A percentile compares a stretch with the other conserved stretches of the same genome.
phyloP scores from a whole-genome alignment of 371 early-diverging fungal genomes.

The Mortierella polycephala region DNA sequence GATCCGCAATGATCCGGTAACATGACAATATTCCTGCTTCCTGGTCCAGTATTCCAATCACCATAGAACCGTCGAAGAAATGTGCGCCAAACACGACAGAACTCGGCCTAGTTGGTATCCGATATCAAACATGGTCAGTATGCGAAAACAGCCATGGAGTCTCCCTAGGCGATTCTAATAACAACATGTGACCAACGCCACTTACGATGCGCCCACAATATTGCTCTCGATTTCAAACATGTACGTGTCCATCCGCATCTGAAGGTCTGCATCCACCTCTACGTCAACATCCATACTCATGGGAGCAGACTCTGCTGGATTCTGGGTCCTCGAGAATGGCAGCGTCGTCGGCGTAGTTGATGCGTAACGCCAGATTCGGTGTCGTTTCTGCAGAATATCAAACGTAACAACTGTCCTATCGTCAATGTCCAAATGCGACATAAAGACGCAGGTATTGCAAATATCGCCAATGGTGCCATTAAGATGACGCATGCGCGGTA shows the following conservation, averaged over 20 bases:
- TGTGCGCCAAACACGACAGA: slow-evolving; percentile 22
- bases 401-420: slow-evolving; percentile 42
- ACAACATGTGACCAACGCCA: neutral
- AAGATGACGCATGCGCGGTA: slow-evolving; percentile 24
- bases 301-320: slow-evolving; percentile 15
- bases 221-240: slow-evolving; percentile 55
- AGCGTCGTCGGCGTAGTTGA: slow-evolving; percentile 17
- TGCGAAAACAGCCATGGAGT: neutral
- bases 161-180: neutral
- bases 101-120: slow-evolving; percentile 8
- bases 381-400: slow-evolving; percentile 32
- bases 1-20: slow-evolving; percentile 24
- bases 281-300: slow-evolving; percentile 5
- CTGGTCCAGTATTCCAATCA: slow-evolving; percentile 57
- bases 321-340: slow-evolving; percentile 15
- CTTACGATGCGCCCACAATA: slow-evolving; percentile 38
- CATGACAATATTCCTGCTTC: slow-evolving; percentile 25
- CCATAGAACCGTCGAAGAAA: slow-evolving; percentile 27
- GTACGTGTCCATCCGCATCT: slow-evolving; percentile 45
- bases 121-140: no score
- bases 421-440: slow-evolving; percentile 17
- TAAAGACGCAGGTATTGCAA: slow-evolving; percentile 44
- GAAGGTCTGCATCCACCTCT: slow-evolving; percentile 22
- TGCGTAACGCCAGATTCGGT: slow-evolving; percentile 53
- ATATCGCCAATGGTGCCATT: slow-evolving; percentile 27